Percentiles rank a stretch among this genome's conserved stretches.
These are phyloP conservation scores for Plasmodium sp. DNA, from an alignment of 169 alveolate species.

Conservation along the genomic window DNA sequence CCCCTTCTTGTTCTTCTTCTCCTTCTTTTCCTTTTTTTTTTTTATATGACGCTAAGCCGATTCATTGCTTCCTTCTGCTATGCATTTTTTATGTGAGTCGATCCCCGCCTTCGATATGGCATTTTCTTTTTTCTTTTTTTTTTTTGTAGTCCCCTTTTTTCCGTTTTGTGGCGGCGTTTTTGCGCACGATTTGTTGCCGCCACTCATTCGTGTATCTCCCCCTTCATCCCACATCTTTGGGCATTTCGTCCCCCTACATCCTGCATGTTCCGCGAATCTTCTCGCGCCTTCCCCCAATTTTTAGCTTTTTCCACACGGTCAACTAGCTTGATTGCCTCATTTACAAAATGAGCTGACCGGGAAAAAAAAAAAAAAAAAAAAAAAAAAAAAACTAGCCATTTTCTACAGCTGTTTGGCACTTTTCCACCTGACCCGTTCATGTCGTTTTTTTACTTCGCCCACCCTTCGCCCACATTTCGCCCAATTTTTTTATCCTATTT, in stretches of 20 bases:
- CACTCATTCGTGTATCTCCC: not conserved
- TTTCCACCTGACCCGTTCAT: conserved; percentile 18
- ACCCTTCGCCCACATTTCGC: not conserved
- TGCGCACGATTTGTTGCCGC: not conserved
- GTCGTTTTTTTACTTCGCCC: not conserved
- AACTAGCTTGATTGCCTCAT: not conserved
- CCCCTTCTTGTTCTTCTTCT: no score
- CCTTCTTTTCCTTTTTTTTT: no score
- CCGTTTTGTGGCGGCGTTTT: not conserved
- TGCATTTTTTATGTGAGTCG: no score
- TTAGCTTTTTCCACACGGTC: not conserved
- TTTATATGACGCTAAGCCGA: no score
- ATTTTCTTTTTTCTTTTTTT: not conserved
- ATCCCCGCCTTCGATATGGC: no score
- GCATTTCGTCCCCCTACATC: not conserved
- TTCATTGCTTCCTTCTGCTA: no score
- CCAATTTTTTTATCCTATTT: not conserved
- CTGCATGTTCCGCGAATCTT: not conserved
- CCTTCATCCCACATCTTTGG: not conserved
- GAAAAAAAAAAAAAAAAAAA: not conserved
- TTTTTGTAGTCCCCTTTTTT: not conserved
- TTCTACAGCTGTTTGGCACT: not conserved
- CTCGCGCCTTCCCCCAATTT: not conserved
- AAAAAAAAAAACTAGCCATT: not conserved
- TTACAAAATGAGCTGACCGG: not conserved